A percentile compares a stretch with the other conserved stretches of the same genome.
Conservation (phyloP, 2,329 filamentous ascomycete species). For the Trichoderma polysporum region DNA sequence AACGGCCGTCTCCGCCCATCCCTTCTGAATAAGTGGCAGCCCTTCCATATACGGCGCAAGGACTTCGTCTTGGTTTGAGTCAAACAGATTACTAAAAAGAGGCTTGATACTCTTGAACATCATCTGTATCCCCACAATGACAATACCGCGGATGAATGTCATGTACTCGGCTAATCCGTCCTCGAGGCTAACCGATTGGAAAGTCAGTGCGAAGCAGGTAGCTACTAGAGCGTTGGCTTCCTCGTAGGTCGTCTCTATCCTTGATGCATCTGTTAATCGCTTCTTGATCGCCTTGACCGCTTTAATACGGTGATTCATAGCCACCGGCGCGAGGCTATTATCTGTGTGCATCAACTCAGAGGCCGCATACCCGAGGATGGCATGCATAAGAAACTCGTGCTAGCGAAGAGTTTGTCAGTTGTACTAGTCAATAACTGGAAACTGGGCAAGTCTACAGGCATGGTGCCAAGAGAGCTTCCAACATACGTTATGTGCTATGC, state of each 20-base stretch:
- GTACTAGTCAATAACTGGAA: no score
- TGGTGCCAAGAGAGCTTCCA: background rate
- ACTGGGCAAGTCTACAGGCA: slow-evolving; percentile 4
- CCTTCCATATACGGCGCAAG: slow-evolving; percentile 47
- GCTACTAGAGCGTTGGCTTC: slow-evolving; percentile 60
- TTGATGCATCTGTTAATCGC: slow-evolving; percentile 46
- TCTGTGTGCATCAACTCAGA: slow-evolving; percentile 60
- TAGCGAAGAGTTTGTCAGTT: slow-evolving; percentile 29
- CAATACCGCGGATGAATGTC: slow-evolving; percentile 58
- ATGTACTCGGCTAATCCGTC: slow-evolving; percentile 62
- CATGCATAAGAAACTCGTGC: slow-evolving; percentile 69
- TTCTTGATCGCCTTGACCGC: slow-evolving; percentile 63
- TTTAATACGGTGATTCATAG: slow-evolving; percentile 64
- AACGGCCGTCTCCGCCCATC: slow-evolving; percentile 49
- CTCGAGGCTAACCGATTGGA: slow-evolving; percentile 57
- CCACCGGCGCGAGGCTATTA: slow-evolving; percentile 52
- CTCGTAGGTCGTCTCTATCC: slow-evolving; percentile 44
- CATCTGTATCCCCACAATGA: slow-evolving; percentile 56
- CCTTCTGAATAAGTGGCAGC: slow-evolving; percentile 45
- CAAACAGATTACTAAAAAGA: slow-evolving; percentile 49
- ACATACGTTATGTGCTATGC: slow-evolving; percentile 63
- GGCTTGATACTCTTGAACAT: slow-evolving; percentile 48
- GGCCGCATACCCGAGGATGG: slow-evolving; percentile 66
- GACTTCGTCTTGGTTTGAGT: slow-evolving; percentile 40
- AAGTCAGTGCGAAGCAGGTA: slow-evolving; percentile 59